phyloP scores from a whole-genome alignment of 2,329 filamentous ascomycete genomes.

The Monosporascus sp. region DNA sequence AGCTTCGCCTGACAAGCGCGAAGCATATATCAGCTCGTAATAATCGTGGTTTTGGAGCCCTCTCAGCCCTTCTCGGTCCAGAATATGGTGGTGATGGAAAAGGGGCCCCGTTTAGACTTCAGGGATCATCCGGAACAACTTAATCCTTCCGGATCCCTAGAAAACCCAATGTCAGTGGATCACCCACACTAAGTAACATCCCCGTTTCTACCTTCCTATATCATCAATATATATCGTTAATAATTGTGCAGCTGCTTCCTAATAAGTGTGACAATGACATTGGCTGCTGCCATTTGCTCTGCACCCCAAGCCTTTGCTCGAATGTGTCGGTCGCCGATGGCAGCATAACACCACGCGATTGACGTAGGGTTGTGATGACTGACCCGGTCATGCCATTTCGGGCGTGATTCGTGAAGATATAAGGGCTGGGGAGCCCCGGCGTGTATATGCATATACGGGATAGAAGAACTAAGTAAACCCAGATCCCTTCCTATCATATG shows the following conservation, averaged over 20 bases:
- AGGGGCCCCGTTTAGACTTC: too few relatives aligned
- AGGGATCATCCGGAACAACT: too few relatives aligned
- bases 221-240: too few relatives aligned
- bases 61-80: slow-evolving; percentile 18
- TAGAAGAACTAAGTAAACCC: too few relatives aligned
- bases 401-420: slow-evolving; percentile 1
- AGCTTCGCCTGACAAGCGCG: not conserved
- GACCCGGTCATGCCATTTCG: slow-evolving; percentile 19
- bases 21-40: slow-evolving; percentile 2
- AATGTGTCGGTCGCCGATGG: slow-evolving; percentile 22
- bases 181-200: too few relatives aligned
- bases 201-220: too few relatives aligned
- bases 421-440: slow-evolving; percentile 4
- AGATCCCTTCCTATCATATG: too few relatives aligned
- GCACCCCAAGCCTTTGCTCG: slow-evolving; percentile 17
- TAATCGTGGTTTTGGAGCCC: slow-evolving; percentile 15
- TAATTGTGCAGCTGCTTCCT: too few relatives aligned
- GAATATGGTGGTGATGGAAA: slow-evolving; percentile 9
- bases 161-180: too few relatives aligned
- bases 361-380: slow-evolving; percentile 26
- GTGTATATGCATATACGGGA: slow-evolving; percentile 2
- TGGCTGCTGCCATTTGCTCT: slow-evolving; percentile 20
- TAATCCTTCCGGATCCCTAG: too few relatives aligned
- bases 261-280: slow-evolving; percentile 5
- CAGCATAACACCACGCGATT: slow-evolving; percentile 27